These are phyloP conservation scores for Solanum medicagineum DNA, from an alignment of 257 asterid species.

Conservation along the genomic window DNA sequence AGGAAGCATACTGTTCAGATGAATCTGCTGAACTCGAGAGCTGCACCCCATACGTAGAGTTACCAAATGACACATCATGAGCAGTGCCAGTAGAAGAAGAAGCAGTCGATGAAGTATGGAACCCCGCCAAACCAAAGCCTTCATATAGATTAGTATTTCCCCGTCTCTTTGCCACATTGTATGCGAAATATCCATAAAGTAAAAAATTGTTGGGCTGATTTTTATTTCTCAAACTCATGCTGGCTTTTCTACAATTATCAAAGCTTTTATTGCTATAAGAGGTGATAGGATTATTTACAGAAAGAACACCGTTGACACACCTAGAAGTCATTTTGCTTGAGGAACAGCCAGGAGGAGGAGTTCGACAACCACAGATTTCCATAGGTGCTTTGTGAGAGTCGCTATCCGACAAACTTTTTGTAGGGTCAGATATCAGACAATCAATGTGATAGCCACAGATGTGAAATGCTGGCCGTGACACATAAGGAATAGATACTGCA, in stretches of 20 bases:
- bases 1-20: slow-evolving; percentile 48
- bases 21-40: slow-evolving; percentile 40
- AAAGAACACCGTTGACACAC: slow-evolving; percentile 20
- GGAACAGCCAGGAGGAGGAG: slow-evolving; percentile 20
- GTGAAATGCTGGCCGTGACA: slow-evolving; percentile 67
- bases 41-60: slow-evolving; percentile 31
- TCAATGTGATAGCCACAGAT: slow-evolving; percentile 59
- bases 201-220: slow-evolving; percentile 56
- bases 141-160: slow-evolving; percentile 25
- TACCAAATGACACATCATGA: slow-evolving; percentile 50
- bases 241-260: slow-evolving; percentile 34
- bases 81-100: slow-evolving; percentile 52
- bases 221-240: slow-evolving; percentile 53
- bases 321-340: slow-evolving; percentile 21
- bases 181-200: slow-evolving; percentile 50
- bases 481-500: slow-evolving; percentile 65
- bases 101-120: slow-evolving; percentile 35
- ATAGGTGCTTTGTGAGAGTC: slow-evolving; percentile 25
- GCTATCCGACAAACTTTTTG: slow-evolving; percentile 12
- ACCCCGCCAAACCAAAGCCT: slow-evolving; percentile 40
- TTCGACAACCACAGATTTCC: slow-evolving; percentile 47
- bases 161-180: slow-evolving; percentile 45
- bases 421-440: slow-evolving; percentile 29
- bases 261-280: slow-evolving; percentile 26
- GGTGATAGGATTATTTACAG: slow-evolving; percentile 24